These are phyloP conservation scores for Breviolum minutum DNA, from an alignment of 73 alveolate genomes.

Conservation along the genomic window DNA sequence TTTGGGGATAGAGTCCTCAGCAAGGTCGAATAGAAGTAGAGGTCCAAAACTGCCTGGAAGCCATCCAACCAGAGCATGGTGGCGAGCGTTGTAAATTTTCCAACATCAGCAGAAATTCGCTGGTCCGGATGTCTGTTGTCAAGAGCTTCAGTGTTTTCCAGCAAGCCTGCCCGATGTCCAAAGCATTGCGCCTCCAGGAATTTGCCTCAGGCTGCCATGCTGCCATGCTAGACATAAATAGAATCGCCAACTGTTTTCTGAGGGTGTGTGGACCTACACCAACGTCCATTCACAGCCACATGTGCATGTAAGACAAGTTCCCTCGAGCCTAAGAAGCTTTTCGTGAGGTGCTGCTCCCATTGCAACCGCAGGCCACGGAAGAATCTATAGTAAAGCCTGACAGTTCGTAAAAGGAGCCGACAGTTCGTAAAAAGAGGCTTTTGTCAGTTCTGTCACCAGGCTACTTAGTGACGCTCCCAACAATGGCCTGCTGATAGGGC, in stretches of 20 bases:
- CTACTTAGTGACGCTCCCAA: neutral
- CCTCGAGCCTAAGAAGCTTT: conserved; percentile 31
- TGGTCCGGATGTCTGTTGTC: conserved; percentile 36
- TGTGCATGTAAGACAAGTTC: neutral
- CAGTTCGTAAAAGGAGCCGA: neutral
- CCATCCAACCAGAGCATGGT: conserved; percentile 53
- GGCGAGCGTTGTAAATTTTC: conserved; percentile 73
- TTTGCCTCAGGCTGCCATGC: conserved; percentile 19
- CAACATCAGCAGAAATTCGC: conserved; percentile 70
- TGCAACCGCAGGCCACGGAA: conserved; percentile 64
- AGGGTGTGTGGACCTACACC: neutral
- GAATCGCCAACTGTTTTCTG: neutral
- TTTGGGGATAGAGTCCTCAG: conserved; percentile 41
- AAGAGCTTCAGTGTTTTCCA: neutral
- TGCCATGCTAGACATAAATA: neutral
- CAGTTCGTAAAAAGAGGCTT: neutral
- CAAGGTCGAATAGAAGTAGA: conserved; percentile 56
- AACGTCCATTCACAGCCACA: neutral
- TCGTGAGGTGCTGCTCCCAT: conserved; percentile 84
- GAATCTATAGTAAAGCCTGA: conserved; percentile 73
- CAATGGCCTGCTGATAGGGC: conserved; percentile 66
- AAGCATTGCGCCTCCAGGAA: conserved; percentile 86
- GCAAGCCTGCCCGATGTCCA: conserved; percentile 47
- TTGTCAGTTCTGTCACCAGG: neutral
- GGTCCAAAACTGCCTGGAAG: conserved; percentile 51